Conservation (phyloP, 352 stramenopile species). For the Phytopythium vexans region DNA sequence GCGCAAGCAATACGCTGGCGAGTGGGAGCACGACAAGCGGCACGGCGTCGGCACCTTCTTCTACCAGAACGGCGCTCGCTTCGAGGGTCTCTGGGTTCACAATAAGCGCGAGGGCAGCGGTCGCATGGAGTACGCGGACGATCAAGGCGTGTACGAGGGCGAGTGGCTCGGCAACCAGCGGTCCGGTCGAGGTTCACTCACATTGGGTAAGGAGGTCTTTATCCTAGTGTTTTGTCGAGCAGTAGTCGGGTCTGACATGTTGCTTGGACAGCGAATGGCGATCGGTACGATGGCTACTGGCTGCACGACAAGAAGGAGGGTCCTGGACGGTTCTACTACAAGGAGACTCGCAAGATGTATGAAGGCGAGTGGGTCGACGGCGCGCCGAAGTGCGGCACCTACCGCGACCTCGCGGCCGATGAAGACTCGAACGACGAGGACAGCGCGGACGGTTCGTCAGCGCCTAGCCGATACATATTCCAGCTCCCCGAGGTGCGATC, state of each 20-base stretch:
- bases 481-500: conserved; percentile 52
- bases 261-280: conserved; percentile 62
- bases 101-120: conserved; percentile 80
- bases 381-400: conserved; percentile 72
- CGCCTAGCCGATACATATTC: conserved; percentile 38
- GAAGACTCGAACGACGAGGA: conserved; percentile 25
- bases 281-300: conserved; percentile 87
- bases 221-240: not conserved
- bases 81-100: conserved; percentile 73
- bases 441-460: conserved; percentile 4
- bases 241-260: conserved; percentile 3
- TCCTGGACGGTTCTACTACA: conserved; percentile 80
- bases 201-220: conserved; percentile 39
- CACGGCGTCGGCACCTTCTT: conserved; percentile 82
- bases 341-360: conserved; percentile 80
- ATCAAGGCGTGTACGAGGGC: conserved; percentile 88
- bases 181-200: conserved; percentile 63
- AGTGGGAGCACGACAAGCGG: conserved; percentile 71
- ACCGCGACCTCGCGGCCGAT: conserved; percentile 36
- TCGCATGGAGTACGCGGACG: conserved; percentile 50
- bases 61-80: conserved; percentile 77
- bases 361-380: conserved; percentile 88
- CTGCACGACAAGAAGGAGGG: conserved; percentile 88
- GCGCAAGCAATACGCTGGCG: conserved; percentile 82
- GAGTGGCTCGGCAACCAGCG: conserved; percentile 73